Evolutionary conservation across 371 early-diverging fungal genomes (phyloP).

Genomic region (Saksenaea vasiformis): DNA sequence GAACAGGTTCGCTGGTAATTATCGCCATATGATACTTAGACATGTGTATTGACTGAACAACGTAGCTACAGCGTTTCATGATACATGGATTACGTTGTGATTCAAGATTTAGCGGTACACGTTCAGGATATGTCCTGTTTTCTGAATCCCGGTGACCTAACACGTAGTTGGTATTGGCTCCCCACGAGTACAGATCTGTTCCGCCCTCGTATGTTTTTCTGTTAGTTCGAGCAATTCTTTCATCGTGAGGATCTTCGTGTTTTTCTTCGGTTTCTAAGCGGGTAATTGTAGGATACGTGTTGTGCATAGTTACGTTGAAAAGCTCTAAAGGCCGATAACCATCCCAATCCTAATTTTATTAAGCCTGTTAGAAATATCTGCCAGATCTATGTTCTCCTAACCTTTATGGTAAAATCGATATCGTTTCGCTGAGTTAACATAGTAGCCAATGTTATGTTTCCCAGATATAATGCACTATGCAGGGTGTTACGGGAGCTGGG

Average conservation of each 20-base stretch:
- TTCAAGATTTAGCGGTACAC: conserved; percentile 54
- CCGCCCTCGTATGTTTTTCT: conserved; percentile 29
- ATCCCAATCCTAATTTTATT: conserved; percentile 36
- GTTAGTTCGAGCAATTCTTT: neutral
- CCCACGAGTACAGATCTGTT: conserved; percentile 76
- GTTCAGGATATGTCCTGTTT: conserved; percentile 65
- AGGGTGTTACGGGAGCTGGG: neutral
- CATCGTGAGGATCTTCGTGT: neutral
- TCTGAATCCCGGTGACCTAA: conserved; percentile 72
- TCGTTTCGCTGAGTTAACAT: conserved; percentile 54
- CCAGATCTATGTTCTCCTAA: too few relatives aligned
- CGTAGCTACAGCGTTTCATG: conserved; percentile 27
- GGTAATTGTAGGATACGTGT: conserved; percentile 12
- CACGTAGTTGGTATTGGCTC: conserved; percentile 70
- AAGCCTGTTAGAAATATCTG: too few relatives aligned
- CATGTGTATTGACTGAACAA: conserved; percentile 49
- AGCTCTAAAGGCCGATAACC: conserved; percentile 35
- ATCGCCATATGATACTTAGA: conserved; percentile 75
- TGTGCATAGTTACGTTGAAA: conserved; percentile 18
- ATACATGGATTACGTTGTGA: conserved; percentile 23
- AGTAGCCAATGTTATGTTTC: conserved; percentile 62
- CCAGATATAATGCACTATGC: conserved; percentile 62
- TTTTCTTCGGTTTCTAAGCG: neutral
- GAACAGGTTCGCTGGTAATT: conserved; percentile 51
- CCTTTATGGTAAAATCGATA: conserved; percentile 56